Conservation (phyloP, 805 yeast genomes). For the Isabelozyma heimii region DNA sequence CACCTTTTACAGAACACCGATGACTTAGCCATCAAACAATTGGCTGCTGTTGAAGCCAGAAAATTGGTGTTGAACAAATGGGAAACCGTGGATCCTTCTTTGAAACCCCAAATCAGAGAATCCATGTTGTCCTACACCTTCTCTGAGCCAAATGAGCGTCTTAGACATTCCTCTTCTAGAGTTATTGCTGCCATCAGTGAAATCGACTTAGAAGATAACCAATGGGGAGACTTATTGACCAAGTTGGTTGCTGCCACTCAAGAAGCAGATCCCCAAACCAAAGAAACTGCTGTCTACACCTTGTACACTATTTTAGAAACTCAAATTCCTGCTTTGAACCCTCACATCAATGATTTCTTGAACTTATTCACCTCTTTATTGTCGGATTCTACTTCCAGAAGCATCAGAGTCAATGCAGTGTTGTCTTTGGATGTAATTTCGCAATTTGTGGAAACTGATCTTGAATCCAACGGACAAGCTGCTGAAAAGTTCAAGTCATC, state of each 20-base stretch:
- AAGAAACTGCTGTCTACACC: constrained; percentile 83
- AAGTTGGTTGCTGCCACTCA: constrained; percentile 61
- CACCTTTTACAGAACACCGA: constrained; percentile 72
- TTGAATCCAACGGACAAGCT: constrained; percentile 39
- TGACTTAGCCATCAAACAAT: constrained; percentile 74
- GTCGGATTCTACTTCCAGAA: constrained; percentile 57
- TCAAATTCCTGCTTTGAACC: constrained; percentile 53
- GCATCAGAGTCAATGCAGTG: constrained; percentile 79
- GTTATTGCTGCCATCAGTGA: constrained; percentile 84
- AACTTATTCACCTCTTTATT: constrained; percentile 68
- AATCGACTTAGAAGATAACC: constrained; percentile 56
- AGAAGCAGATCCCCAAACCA: constrained; percentile 51
- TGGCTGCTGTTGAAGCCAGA: constrained; percentile 96
- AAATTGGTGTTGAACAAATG: constrained; percentile 75
- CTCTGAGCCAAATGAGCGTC: constrained; percentile 58
- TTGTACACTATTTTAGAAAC: constrained; percentile 76
- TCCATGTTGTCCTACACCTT: constrained; percentile 70
- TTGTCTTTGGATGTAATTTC: constrained; percentile 75
- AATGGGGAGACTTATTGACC: constrained; percentile 79
- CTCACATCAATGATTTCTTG: constrained; percentile 65
- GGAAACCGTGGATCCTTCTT: constrained; percentile 48
- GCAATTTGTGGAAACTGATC: constrained; percentile 61
- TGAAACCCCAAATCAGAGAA: constrained; percentile 61
- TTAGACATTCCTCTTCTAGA: constrained; percentile 88
- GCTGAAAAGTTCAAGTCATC: constrained; percentile 59